Evolutionary conservation across 2,329 filamentous ascomycete species (phyloP).

Genomic region (Cadophora sp.): DNA sequence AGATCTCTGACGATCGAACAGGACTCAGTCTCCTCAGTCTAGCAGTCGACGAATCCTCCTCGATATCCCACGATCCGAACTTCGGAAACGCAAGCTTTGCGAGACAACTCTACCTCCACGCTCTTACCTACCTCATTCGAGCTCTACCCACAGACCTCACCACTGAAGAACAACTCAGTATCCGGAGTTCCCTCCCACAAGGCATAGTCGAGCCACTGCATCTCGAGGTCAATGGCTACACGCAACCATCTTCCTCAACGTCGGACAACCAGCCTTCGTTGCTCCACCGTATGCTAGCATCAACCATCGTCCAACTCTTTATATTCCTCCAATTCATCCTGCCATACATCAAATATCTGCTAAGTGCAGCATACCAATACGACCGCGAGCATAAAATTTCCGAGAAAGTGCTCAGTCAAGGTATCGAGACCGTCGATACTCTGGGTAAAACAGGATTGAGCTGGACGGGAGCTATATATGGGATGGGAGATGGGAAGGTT

Average conservation of each 20-base stretch:
- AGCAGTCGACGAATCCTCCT: constrained; percentile 53
- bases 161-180: constrained; percentile 57
- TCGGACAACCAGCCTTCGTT: constrained; percentile 52
- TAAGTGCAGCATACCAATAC: constrained; percentile 62
- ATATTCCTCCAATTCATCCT: constrained; percentile 65
- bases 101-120: constrained; percentile 69
- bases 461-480: constrained; percentile 61
- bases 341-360: constrained; percentile 63
- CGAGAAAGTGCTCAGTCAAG: constrained; percentile 59
- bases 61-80: constrained; percentile 39
- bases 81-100: constrained; percentile 54
- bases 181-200: constrained; percentile 58
- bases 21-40: constrained; percentile 55
- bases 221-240: constrained; percentile 24
- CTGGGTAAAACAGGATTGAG: constrained; percentile 59
- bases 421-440: constrained; percentile 59
- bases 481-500: constrained; percentile 69
- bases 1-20: constrained; percentile 35
- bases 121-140: constrained; percentile 67
- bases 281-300: constrained; percentile 64
- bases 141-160: constrained; percentile 65
- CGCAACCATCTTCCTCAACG: background rate
- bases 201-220: constrained; percentile 38
- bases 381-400: constrained; percentile 72
- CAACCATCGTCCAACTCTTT: constrained; percentile 63